Percentiles rank a stretch among this genome's conserved stretches.
Conservation (phyloP, 1,139 yeast species). For the Kluyveromyces sp. region DNA sequence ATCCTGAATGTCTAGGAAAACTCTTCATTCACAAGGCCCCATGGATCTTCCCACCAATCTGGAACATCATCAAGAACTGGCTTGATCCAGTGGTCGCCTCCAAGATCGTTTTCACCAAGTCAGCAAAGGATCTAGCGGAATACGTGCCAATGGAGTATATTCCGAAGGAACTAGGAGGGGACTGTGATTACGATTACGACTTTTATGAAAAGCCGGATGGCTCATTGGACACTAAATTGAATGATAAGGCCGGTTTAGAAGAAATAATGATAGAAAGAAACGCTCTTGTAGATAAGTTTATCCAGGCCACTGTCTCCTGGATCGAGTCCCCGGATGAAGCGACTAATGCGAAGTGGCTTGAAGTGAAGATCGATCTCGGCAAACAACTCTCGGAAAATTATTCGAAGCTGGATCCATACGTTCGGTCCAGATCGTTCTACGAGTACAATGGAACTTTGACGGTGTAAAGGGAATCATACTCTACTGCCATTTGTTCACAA, state of each 20-base stretch:
- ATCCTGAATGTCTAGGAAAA: conserved; percentile 77
- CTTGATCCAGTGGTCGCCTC: conserved; percentile 83
- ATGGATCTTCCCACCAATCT: conserved; percentile 79
- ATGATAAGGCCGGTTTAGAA: conserved; percentile 40
- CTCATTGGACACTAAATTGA: conserved; percentile 40
- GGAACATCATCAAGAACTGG: conserved; percentile 83
- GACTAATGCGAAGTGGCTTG: conserved; percentile 39
- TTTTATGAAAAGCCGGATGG: conserved; percentile 38
- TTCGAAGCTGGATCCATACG: conserved; percentile 58
- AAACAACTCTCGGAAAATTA: conserved; percentile 49
- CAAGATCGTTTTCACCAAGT: conserved; percentile 68
- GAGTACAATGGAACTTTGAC: conserved; percentile 50
- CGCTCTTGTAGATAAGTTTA: conserved; percentile 40
- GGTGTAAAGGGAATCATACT: conserved; percentile 12
- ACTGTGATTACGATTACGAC: conserved; percentile 41
- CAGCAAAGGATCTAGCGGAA: conserved; percentile 49
- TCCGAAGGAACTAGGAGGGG: conserved; percentile 63
- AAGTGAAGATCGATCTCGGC: conserved; percentile 45
- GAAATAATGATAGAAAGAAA: conserved; percentile 42
- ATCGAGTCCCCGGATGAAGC: conserved; percentile 44
- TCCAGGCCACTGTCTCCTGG: conserved; percentile 62
- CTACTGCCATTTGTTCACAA: not conserved
- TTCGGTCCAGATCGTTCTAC: conserved; percentile 59
- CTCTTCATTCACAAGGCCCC: conserved; percentile 82
- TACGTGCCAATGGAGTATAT: conserved; percentile 48